Evolutionary conservation across 2,329 filamentous ascomycete species (phyloP), one percentile per base, ranked within the genome.

Genomic region (Colletotrichum navitas): DNA sequence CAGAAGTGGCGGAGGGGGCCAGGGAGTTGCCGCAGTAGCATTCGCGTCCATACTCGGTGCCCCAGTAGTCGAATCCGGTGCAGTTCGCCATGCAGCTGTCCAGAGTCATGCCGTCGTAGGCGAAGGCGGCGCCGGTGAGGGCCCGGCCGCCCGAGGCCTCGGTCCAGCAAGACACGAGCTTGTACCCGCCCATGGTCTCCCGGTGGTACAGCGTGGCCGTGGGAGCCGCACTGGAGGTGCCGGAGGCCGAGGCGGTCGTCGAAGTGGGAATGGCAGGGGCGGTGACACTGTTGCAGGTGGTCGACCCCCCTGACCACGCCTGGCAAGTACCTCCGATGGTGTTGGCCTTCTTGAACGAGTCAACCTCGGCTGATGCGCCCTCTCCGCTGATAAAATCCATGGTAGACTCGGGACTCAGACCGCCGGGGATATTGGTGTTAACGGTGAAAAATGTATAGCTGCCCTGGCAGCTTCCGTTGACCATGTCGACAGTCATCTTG

Each of bases 141-240:
- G 86, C 85, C n/a, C 87, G 83, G 14, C 81, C 81, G 10, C 83
- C 84, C 16, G 80, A 81, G 66, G 81, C 76, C 73, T 88, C 87
- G 36, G 81, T 83, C 76, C 87, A 91, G 81, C 91, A 93, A 65
- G 91, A 91, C 18, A 87, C 78, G 74, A 89, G 85, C 58, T 83
- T 82, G 83, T 90, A 93, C 55, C 85, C 83, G 66, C 82, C 82
- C 5, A 88, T 76, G 0, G 76, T 78, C 10, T 79, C 75, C 56
- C 82, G 82, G 68, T 83, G 82, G 56, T 76, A 75, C 8, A 80
- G 79, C 0, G 79, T 80, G n/a, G 78, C 78, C 24, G 75, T 77
- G 6, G 81, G 74, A 2, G 64, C 69, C 45, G 77, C 75, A 26
- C 73, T 75, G 24, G 80, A 78, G 11, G 78, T 80, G 41, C 77